A percentile compares a stretch with the other conserved stretches of the same genome.
Evolutionary conservation across 2,329 filamentous ascomycete species (phyloP).

Genomic region (Aspergillus tubingensis): DNA sequence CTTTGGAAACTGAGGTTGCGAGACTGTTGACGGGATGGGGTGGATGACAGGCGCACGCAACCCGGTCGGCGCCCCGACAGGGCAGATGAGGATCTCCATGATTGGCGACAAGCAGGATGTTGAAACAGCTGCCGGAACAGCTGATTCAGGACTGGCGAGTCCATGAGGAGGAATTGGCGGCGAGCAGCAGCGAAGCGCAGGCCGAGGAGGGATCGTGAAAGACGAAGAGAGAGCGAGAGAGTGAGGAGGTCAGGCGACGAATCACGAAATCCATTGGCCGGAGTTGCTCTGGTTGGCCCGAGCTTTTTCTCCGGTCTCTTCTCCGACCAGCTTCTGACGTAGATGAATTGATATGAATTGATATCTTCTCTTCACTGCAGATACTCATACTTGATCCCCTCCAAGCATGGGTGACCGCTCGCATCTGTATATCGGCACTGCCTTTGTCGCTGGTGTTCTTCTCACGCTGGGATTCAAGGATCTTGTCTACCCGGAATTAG

Average conservation of each 20-base stretch:
- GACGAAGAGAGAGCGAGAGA: slow-evolving; percentile 18
- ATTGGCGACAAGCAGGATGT: slow-evolving; percentile 64
- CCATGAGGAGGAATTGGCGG: slow-evolving; percentile 59
- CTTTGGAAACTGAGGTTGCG: slow-evolving; percentile 19
- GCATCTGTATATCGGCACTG: slow-evolving; percentile 62
- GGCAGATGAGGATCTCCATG: slow-evolving; percentile 46
- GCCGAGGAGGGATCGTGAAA: slow-evolving; percentile 1
- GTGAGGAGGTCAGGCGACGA: slow-evolving; percentile 20
- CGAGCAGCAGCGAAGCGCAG: slow-evolving; percentile 11
- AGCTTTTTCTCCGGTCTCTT: slow-evolving; percentile 35
- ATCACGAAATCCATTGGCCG: slow-evolving; percentile 18
- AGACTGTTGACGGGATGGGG: slow-evolving; percentile 32
- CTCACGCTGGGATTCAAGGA: slow-evolving; percentile 78
- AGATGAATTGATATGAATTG: not conserved
- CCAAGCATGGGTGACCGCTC: slow-evolving; percentile 36
- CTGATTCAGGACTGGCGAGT: slow-evolving; percentile 74
- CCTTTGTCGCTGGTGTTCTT: slow-evolving; percentile 76
- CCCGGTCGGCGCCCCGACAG: slow-evolving; percentile 23
- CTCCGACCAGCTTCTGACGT: not conserved
- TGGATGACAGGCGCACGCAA: slow-evolving; percentile 24
- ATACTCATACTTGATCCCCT: not conserved
- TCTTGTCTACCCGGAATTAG: slow-evolving; percentile 72
- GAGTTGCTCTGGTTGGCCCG: slow-evolving; percentile 33
- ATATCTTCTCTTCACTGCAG: not conserved
- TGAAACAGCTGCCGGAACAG: slow-evolving; percentile 85